Evolutionary conservation across 2,329 filamentous ascomycete species (phyloP).

Genomic region (Exophiala sideris): DNA sequence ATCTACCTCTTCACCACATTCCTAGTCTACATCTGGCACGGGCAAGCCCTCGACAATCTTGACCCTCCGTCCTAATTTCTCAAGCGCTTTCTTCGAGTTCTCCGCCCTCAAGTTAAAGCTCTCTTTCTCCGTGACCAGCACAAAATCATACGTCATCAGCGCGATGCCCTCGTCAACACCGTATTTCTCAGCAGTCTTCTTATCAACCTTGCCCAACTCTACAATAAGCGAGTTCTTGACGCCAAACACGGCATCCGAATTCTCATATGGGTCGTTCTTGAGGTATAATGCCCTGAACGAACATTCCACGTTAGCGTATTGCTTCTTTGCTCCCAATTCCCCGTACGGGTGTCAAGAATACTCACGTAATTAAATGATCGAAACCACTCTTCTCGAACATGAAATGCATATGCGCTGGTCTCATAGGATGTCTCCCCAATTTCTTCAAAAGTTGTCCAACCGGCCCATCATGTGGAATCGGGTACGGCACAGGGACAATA

Average conservation of each 20-base stretch:
- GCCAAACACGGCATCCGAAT: conserved; percentile 33
- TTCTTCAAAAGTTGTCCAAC: conserved; percentile 67
- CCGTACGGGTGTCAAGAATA: conserved; percentile 29
- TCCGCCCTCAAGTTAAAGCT: conserved; percentile 63
- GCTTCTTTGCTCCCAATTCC: background rate
- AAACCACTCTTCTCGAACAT: conserved; percentile 80
- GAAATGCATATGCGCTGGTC: conserved; percentile 79
- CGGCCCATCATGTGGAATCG: conserved; percentile 79
- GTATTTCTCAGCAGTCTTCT: conserved; percentile 29
- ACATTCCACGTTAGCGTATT: background rate
- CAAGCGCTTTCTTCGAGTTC: conserved; percentile 65
- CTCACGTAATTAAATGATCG: conserved; percentile 79
- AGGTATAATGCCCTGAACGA: conserved; percentile 32
- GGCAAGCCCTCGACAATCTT: conserved; percentile 74
- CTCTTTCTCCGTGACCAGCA: conserved; percentile 57
- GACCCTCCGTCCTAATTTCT: conserved; percentile 63
- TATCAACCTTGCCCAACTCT: conserved; percentile 28
- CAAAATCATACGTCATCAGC: conserved; percentile 30
- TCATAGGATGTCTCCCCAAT: conserved; percentile 70
- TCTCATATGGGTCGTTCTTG: conserved; percentile 31
- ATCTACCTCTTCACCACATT: no score
- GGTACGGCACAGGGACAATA: conserved; percentile 80
- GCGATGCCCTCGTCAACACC: conserved; percentile 26
- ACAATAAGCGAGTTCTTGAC: conserved; percentile 33
- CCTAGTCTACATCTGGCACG: conserved; percentile 64